Base-by-base conservation (phyloP, 176 grass and related monocot species). In the Canna indica region DNA sequence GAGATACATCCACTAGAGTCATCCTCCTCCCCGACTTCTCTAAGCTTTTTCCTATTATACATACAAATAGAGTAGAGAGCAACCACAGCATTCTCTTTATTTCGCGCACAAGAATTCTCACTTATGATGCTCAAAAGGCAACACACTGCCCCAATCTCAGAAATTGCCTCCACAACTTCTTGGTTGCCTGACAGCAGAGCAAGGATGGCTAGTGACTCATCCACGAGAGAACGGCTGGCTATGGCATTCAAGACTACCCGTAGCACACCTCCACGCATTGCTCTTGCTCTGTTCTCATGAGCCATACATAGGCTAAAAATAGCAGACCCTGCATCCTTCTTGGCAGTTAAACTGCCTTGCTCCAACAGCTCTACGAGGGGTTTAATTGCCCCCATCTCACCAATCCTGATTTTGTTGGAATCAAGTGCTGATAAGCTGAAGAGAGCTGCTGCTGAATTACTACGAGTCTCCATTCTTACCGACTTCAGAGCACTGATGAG, bases 391-490 rank as follows among this genome's bases (percentile, higher is more conserved):
- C 74, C 69, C 71, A 87, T 64, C 39, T 79, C 63, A 28, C 82
- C 87, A 70, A 95, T 95, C 79, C 81, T 90, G 67, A 73, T 36
- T 72, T 90, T 90, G 67, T 90, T 95, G 33, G 87, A 81, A 84
- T 95, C 91, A 5, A 95, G 76, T 27, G 84, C 84, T 27, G 91
- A 95, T 20, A 95, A 80, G 38, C 76, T 85, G 84, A 95, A 95
- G 47, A 95, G 78, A 47, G 87, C 84, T 47, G 87, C 87, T 25
- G 91, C 91, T 36, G 87, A 69, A n/a, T 90, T 95, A 39, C 87
- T 75, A 34, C 91, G 77, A 36, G 79, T 81, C 59, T 79, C 91
- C 84, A 90, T 85, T 59, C 72, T 79, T 76, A 79, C 80, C 0
- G 67, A 67, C 67, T 87, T 87, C 70, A 95, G 73, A 64, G 87